Evolutionary conservation across 306 rosid species (phyloP), one percentile per base, ranked within the genome.

Genomic region (Canavalia ensiformis): DNA sequence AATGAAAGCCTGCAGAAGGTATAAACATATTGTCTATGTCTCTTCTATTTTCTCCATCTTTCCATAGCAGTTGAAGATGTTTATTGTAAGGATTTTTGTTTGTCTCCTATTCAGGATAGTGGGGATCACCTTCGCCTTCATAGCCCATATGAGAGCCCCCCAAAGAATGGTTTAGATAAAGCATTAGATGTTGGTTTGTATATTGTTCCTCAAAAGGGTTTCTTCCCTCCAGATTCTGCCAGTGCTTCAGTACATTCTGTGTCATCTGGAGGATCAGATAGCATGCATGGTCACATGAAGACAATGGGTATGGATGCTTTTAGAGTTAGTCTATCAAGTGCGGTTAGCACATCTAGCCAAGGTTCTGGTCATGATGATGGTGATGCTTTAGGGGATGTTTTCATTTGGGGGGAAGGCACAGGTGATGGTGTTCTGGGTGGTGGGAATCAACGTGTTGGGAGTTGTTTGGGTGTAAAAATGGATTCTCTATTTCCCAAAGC

Each of bases 341-440:
- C 97, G 68, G 97, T 95, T 72, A 95, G 99, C 89, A 91, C 99
- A 68, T 93, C 99, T 72, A 95, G 99, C 87, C 99, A 95, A 87
- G 99, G 99, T 79, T 95, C 99, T 85, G 99, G 99, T 82, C 95
- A 91, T 77, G 99, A 95, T 84, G 98, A 95, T 88, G 97, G 97
- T 72, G 99, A 95, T 90, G 97, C 99, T 77, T 82, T 95, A 83
- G 99, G 99, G 82, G 99, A 95, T 86, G 98, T 95, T 80, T 95
- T 93, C 83, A 86, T 95, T 75, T 95, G 99, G 99, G 99, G 99
- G 74, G 98, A 95, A 72, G 93, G 98, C 81, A 90, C 88, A 12
- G 99, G 99, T 56, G 99, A 95, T 83, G 97, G 98, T 82, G 94
- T 91, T 87, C 60, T 93, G 79, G 98, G 99, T 72, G 95, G 99